Conservation (phyloP, 352 stramenopile species). For the Phytophthora sp. region DNA sequence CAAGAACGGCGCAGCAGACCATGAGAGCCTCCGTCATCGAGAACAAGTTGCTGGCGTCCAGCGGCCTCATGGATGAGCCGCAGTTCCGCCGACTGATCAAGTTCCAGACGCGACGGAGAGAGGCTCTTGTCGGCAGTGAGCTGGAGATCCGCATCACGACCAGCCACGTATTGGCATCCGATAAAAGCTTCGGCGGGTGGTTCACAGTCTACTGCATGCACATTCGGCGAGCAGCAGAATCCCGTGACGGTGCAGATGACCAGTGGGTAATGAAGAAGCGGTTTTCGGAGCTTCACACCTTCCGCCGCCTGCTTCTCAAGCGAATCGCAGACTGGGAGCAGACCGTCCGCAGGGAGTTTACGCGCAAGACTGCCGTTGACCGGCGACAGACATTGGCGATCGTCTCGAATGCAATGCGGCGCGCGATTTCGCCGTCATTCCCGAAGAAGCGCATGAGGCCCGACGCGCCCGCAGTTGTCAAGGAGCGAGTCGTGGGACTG, state of each 20-base stretch:
- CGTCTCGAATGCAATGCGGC: slow-evolving; percentile 55
- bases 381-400: slow-evolving; percentile 37
- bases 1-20: neutral
- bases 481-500: slow-evolving; percentile 39
- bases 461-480: slow-evolving; percentile 46
- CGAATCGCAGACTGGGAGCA: slow-evolving; percentile 52
- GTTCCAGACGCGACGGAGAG: slow-evolving; percentile 63
- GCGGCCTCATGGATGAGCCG: slow-evolving; percentile 41
- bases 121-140: slow-evolving; percentile 39
- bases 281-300: slow-evolving; percentile 60
- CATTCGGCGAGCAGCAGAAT: slow-evolving; percentile 31
- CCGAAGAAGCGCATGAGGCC: slow-evolving; percentile 54
- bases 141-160: slow-evolving; percentile 50
- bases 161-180: slow-evolving; percentile 21
- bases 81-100: slow-evolving; percentile 63
- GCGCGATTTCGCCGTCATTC: slow-evolving; percentile 48
- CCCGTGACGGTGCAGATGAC: slow-evolving; percentile 1
- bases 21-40: slow-evolving; percentile 21
- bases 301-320: slow-evolving; percentile 46
- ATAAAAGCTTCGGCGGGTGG: slow-evolving; percentile 17
- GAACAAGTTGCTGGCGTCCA: slow-evolving; percentile 26
- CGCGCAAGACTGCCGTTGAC: slow-evolving; percentile 24
- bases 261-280: slow-evolving; percentile 62
- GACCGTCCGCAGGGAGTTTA: slow-evolving; percentile 32
- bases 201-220: slow-evolving; percentile 68